A percentile compares a stretch with the other conserved stretches of the same genome.
phyloP scores from a whole-genome alignment of 129 eudicot genomes.

The Dittrichia graveolens region DNA sequence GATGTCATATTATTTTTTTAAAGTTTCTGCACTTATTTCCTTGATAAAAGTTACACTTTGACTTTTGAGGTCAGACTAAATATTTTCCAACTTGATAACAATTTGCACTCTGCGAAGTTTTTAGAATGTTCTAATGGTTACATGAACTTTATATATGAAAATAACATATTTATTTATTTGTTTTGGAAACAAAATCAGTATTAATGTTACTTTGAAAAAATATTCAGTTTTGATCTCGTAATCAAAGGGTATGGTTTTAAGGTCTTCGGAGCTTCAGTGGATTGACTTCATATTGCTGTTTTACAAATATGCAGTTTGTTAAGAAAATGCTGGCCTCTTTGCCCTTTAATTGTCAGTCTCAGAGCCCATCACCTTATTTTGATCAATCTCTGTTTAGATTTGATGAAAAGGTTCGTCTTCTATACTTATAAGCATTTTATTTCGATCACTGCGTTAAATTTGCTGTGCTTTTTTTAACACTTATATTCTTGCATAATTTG shows the following conservation, averaged over 20 bases:
- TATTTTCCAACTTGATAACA: too few relatives aligned
- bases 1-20: not conserved
- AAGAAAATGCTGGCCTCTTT: constrained; percentile 85
- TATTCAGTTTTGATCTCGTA: not conserved
- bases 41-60: not conserved
- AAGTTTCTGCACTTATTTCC: not conserved
- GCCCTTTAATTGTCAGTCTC: constrained; percentile 92
- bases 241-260: constrained; percentile 10
- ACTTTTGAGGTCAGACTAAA: not conserved
- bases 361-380: constrained; percentile 97
- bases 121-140: too few relatives aligned
- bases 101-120: too few relatives aligned
- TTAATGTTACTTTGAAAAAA: not conserved
- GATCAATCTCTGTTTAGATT: constrained; percentile 93
- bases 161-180: too few relatives aligned
- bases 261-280: not conserved
- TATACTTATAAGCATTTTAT: constrained; percentile 11
- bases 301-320: constrained; percentile 71
- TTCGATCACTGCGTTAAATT: not conserved
- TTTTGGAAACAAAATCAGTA: too few relatives aligned
- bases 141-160: too few relatives aligned
- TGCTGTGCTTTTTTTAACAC: not conserved
- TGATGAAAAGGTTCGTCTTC: constrained; percentile 82
- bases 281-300: constrained; percentile 3
- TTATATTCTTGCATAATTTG: not conserved